Base-by-base conservation (phyloP, 1,139 yeast species). In the Pichia cactophila region DNA sequence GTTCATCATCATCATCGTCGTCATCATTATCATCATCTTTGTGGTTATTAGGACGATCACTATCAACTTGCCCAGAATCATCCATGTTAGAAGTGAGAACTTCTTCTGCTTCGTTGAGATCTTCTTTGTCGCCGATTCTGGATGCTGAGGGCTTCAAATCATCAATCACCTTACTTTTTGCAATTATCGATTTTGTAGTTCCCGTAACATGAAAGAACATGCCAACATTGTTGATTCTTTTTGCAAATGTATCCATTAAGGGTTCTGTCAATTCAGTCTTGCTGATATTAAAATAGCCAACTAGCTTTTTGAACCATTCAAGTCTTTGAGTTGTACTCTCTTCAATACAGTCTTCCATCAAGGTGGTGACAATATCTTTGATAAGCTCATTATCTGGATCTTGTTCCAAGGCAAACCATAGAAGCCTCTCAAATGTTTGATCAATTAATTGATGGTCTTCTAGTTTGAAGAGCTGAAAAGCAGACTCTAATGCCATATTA, bases 361-460 rank as follows among this genome's bases (percentile, higher is more conserved):
- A 60, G 17, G 58, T 51, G n/a, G 31, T 43, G 44, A 57, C 64
- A 49, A 54, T 63, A 49, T 58, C 49, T 58, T 59, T 40, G 56
- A 60, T 53, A 46, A 64, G 44, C 48, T 53, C 48, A 46, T 61
- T 60, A 8, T 61, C 59, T 1, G 77, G 72, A 39, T 59, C 62
- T n/a, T 61, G 44, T 39, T 72, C 74, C 33, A 74, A 57, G 3
- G 68, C 63, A 23, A 71, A 59, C 80, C 80, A 75, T n/a, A 72
- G 49, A 2, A 69, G 51, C 8, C 61, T 59, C 47, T 73, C 75
- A 49, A 72, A 49, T 1, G 60, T 60, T 11, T 50, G 47, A 5
- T 61, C 56, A 44, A 72, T 62, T 4, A 61, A 28, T 33, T 62
- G 65, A 5, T 63, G 59, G 45, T 68, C 69, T 26, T 45, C 47